Conservation (phyloP, 148 eudicot species). For the Fagopyrum homotropicum region DNA sequence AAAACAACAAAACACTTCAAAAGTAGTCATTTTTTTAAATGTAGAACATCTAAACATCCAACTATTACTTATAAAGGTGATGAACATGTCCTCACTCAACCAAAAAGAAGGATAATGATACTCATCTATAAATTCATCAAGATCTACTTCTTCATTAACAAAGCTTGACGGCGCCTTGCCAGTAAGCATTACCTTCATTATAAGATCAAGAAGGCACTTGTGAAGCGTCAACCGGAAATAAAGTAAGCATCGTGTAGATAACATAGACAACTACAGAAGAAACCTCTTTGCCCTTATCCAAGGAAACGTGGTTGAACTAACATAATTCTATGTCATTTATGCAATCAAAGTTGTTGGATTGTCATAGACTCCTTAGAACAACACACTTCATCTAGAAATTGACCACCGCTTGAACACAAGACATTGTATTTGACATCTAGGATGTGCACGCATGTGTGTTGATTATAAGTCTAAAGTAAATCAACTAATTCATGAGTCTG, state of each 20-base stretch:
- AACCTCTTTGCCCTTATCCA: background rate
- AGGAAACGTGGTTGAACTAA: background rate
- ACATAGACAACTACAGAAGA: background rate
- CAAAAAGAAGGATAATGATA: slow-evolving; percentile 11
- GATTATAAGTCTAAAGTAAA: background rate
- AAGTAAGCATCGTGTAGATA: background rate
- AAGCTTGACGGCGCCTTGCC: slow-evolving; percentile 55
- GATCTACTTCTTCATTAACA: slow-evolving; percentile 73
- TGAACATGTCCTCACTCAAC: background rate
- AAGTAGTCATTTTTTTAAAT: background rate
- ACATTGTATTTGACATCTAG: background rate
- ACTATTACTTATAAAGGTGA: background rate
- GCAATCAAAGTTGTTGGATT: too few species aligned
- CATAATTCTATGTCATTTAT: too few species aligned
- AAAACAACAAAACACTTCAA: too few species aligned
- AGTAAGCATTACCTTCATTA: slow-evolving; percentile 57
- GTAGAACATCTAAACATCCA: background rate
- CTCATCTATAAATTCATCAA: slow-evolving; percentile 97
- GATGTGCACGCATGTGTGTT: background rate
- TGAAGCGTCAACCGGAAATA: background rate
- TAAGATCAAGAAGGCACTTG: slow-evolving; percentile 4
- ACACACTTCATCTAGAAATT: too few species aligned
- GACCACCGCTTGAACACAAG: background rate
- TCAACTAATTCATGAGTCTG: slow-evolving; percentile 1
- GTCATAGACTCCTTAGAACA: too few species aligned